phyloP scores from a whole-genome alignment of 371 early-diverging fungal genomes.

The Rhizopus stolonifer region DNA sequence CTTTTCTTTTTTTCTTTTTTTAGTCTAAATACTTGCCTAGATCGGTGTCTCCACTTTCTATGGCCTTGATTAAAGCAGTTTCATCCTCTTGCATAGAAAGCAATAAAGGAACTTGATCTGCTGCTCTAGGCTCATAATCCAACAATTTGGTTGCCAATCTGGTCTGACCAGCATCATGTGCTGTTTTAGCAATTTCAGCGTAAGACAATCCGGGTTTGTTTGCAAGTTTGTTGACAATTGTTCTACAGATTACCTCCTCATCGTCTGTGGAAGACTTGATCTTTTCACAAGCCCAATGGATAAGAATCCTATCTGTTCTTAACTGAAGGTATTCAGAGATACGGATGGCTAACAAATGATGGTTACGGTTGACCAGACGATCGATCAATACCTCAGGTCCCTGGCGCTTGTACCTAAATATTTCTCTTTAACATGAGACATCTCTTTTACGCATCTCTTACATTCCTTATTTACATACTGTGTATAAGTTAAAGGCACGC shows the following conservation, averaged over 20 bases:
- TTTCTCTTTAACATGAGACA: background rate
- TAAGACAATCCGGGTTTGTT: slow-evolving; percentile 78
- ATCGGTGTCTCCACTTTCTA: slow-evolving; percentile 94
- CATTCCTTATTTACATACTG: slow-evolving; percentile 59
- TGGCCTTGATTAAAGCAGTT: slow-evolving; percentile 84
- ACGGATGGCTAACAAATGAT: slow-evolving; percentile 82
- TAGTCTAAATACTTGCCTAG: slow-evolving; percentile 58
- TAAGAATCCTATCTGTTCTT: slow-evolving; percentile 77
- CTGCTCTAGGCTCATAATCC: slow-evolving; percentile 92
- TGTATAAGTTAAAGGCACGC: slow-evolving; percentile 84
- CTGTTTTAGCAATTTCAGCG: slow-evolving; percentile 92
- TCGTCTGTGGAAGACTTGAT: slow-evolving; percentile 83
- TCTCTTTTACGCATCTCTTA: background rate
- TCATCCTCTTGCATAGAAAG: slow-evolving; percentile 92
- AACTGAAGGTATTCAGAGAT: slow-evolving; percentile 83
- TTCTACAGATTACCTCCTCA: slow-evolving; percentile 79
- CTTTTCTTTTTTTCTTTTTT: background rate
- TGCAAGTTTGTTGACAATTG: slow-evolving; percentile 77
- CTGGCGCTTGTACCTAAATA: slow-evolving; percentile 66
- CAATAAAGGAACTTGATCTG: slow-evolving; percentile 91
- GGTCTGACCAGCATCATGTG: slow-evolving; percentile 83
- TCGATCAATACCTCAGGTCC: slow-evolving; percentile 80
- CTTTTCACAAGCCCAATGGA: slow-evolving; percentile 97
- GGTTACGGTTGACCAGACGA: slow-evolving; percentile 79
- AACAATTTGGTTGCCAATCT: slow-evolving; percentile 86